Evolutionary conservation across 2,329 filamentous ascomycete species (phyloP).

Genomic region (Teratosphaeriaceae sp.): DNA sequence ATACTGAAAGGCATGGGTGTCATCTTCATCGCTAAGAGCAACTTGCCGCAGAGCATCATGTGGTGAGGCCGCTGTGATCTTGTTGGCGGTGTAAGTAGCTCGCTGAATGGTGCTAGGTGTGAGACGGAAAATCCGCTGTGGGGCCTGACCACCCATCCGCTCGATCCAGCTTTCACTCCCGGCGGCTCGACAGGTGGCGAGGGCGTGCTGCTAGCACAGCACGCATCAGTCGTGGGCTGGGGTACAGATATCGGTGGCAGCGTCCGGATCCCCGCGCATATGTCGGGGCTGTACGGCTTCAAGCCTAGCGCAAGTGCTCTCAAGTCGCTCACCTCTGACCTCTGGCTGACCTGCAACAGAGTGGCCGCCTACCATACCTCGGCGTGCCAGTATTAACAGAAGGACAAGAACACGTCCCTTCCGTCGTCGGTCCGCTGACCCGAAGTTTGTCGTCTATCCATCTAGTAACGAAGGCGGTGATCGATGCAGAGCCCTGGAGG

Average conservation of each 20-base stretch:
- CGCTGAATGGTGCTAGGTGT: constrained; percentile 33
- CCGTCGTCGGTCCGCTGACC: constrained; percentile 58
- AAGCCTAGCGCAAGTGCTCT: constrained; percentile 29
- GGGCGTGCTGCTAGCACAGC: constrained; percentile 33
- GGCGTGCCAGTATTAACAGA: constrained; percentile 36
- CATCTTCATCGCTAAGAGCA: constrained; percentile 49
- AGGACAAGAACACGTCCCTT: constrained; percentile 58
- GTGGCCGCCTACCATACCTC: constrained; percentile 32
- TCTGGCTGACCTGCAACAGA: too few relatives aligned
- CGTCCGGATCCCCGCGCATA: constrained; percentile 43
- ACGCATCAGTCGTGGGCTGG: constrained; percentile 41
- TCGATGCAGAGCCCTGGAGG: constrained; percentile 44
- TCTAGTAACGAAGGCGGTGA: constrained; percentile 36
- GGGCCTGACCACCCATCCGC: constrained; percentile 44
- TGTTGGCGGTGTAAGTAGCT: too few relatives aligned
- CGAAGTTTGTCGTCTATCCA: constrained; percentile 47
- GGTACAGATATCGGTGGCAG: constrained; percentile 50
- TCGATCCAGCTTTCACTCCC: constrained; percentile 37
- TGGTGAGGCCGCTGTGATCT: constrained; percentile 26
- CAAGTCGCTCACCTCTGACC: too few relatives aligned
- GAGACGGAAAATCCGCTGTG: constrained; percentile 2
- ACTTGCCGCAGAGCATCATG: constrained; percentile 47
- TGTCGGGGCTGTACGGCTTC: constrained; percentile 42
- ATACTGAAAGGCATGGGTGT: constrained; percentile 46
- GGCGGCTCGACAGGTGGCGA: constrained; percentile 45